These are phyloP conservation scores for Psilocybe cyanescens DNA, from an alignment of 768 basidiomycete genomes.

Conservation along the genomic window DNA sequence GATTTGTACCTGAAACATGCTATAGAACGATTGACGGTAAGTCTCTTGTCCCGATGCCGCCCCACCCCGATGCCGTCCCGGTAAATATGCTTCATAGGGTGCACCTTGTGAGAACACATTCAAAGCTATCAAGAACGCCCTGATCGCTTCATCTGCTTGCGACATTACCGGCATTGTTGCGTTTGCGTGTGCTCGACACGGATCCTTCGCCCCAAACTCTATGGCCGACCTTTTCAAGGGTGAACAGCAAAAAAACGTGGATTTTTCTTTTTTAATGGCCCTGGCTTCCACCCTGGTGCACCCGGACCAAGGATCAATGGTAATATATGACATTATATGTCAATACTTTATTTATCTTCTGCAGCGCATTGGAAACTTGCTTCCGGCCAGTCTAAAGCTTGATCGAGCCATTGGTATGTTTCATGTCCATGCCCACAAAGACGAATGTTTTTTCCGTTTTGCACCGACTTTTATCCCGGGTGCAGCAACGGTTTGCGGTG, in stretches of 20 bases:
- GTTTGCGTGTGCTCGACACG: conserved; percentile 21
- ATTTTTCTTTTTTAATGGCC: conserved; percentile 16
- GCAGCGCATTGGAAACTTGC: neutral
- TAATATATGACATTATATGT: conserved; percentile 4
- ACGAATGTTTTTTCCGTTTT: conserved; percentile 29
- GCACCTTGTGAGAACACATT: conserved; percentile 21
- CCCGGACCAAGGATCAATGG: conserved; percentile 8
- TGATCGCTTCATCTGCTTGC: conserved; percentile 4
- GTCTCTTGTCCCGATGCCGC: neutral
- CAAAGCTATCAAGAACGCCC: conserved; percentile 11
- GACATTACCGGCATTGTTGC: conserved; percentile 20
- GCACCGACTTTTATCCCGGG: conserved; percentile 19
- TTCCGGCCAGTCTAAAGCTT: neutral
- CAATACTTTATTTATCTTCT: neutral
- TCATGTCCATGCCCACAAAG: conserved; percentile 29
- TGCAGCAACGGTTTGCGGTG: conserved; percentile 5
- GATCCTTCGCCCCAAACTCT: conserved; percentile 17
- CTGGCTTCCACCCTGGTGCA: conserved; percentile 10
- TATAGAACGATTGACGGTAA: conserved; percentile 13
- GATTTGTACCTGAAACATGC: conserved; percentile 8
- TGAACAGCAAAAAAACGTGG: conserved; percentile 28
- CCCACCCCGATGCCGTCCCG: neutral
- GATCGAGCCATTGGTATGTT: conserved; percentile 24
- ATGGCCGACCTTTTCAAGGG: conserved; percentile 23
- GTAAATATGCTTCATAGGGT: conserved; percentile 4